Base-by-base conservation (phyloP, 768 basidiomycete genomes). In the Pleurotus sapidus region DNA sequence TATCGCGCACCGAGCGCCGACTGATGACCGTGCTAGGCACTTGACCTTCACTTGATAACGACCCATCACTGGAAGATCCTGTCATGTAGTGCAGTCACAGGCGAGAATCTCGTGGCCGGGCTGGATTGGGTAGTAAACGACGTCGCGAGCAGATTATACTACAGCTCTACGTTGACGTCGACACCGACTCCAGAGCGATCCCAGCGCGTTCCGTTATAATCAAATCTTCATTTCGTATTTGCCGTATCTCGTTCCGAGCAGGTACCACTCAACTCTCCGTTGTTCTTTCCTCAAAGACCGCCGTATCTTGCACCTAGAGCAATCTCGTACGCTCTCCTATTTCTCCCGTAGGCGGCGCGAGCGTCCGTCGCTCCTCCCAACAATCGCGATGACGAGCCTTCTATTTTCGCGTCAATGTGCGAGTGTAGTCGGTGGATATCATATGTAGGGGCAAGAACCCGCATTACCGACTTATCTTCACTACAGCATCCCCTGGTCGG, bases 121-220 rank as follows among this genome's bases (percentile, higher is more conserved):
- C 79, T 98, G 25, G 86, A 95, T 68, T 98, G 96, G 96, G 83
- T 93, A 23, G 93, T 97, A 15, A 80, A 83, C 38, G 93, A 97
- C 62, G 87, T 98, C 53, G 95, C 93, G 3, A 81, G 83, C 43
- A 81, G 95, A 63, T 74, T 98, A 30, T 97, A 98, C 70, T 97
- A 93, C 74, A 84, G 83, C 66, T 80, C 85, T 40, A 70, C 73
- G 20, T 66, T 68, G 43, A 58, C 65, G 42, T 65, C 65, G 54
- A 53, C 56, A 39, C 55, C 62, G 24, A 58, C 34, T 15, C 15
- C 43, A 38, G 37, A 51, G 25, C 49, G 30, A 39, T 42, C 51
- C 42, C 51, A 54, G 24, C 39, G 37, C 39, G 39, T 42, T n/a
- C 42, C 51, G 18, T 37, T 54, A 23, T 54, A 39, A 54, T 54